Conservation (phyloP, 352 stramenopile genomes). For the Phytophthora megakarya region DNA sequence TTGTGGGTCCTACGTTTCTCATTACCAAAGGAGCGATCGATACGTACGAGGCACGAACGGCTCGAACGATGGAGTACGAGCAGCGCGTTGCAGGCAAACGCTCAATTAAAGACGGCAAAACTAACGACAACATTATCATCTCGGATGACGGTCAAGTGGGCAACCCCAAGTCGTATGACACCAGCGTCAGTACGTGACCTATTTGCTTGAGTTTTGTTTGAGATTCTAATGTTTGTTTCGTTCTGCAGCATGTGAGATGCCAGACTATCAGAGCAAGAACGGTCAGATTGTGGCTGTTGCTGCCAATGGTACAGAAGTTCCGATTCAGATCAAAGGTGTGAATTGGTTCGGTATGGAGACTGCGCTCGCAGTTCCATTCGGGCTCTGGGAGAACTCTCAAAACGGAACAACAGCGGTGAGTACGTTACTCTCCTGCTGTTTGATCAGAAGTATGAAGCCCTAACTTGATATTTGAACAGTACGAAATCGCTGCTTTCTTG, state of each 20-base stretch:
- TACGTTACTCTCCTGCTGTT: neutral
- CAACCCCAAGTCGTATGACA: conserved; percentile 70
- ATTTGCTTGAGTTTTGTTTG: neutral
- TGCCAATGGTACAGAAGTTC: conserved; percentile 69
- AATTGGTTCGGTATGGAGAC: conserved; percentile 88
- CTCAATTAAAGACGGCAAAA: conserved; percentile 56
- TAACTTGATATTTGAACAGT: conserved; percentile 35
- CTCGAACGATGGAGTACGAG: conserved; percentile 42
- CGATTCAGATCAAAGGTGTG: conserved; percentile 73
- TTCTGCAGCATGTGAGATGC: conserved; percentile 54
- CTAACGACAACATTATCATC: conserved; percentile 38
- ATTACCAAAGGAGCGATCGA: conserved; percentile 45
- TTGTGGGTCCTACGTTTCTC: conserved; percentile 33
- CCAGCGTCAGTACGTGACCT: conserved; percentile 34
- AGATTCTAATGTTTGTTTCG: neutral
- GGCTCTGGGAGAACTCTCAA: conserved; percentile 74
- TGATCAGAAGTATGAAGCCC: neutral
- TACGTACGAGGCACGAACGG: conserved; percentile 32
- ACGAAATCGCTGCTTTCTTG: conserved; percentile 78
- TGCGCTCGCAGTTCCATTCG: conserved; percentile 62
- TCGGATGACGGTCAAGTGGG: conserved; percentile 61
- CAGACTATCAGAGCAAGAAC: conserved; percentile 82
- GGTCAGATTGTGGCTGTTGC: conserved; percentile 61
- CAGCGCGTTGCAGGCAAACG: conserved; percentile 37
- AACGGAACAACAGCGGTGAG: conserved; percentile 72